Evolutionary conservation across 73 alveolate genomes (phyloP), one percentile per base, ranked within the genome.

Genomic region (Paramecium pentaurelia): DNA sequence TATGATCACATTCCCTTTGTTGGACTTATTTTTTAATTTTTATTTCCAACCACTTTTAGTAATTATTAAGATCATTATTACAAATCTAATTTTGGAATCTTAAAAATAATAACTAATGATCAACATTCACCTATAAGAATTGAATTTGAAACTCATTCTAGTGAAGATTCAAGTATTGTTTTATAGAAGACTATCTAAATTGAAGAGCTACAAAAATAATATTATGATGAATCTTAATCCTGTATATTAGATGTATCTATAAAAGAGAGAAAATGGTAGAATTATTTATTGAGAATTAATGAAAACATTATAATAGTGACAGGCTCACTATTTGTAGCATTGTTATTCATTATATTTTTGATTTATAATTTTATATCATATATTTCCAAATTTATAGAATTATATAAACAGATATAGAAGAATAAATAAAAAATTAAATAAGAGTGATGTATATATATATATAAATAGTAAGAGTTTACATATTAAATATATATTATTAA

Each of bases 1-100:
- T 38, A 59, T 18, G 93, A 87, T 73, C 87, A 73, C 37, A 73
- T 73, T 73, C 60, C 60, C 34, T 73, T 73, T 73, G 60, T 73
- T 36, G 20, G 18, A 14, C 2, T 44, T 73, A 40, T 40, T 6
- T 73, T 40, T 12, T 30, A 40, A 73, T 73, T 73, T 30, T 36
- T 73, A 37, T n/a, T 37, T 14, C 87, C 87, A 37, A 20, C 87
- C 18, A 73, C 87, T 36, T 73, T 73, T 73, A 73, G 87, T 37
- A 36, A 20, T 37, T 37, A 36, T 73, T 8, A 73, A 22, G 87
- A 73, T 73, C 87, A 73, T 0, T 73, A 73, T 38, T 73, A 73
- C 27, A 40, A 73, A 40, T 30, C 59, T 6, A 73, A 73, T 73
- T 73, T 37, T 73, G 87, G 87, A 12, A 73, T 73, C 40, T 38